Evolutionary conservation across 2,329 filamentous ascomycete species (phyloP), one percentile per base, ranked within the genome.

Genomic region (Botrytis deweyae): DNA sequence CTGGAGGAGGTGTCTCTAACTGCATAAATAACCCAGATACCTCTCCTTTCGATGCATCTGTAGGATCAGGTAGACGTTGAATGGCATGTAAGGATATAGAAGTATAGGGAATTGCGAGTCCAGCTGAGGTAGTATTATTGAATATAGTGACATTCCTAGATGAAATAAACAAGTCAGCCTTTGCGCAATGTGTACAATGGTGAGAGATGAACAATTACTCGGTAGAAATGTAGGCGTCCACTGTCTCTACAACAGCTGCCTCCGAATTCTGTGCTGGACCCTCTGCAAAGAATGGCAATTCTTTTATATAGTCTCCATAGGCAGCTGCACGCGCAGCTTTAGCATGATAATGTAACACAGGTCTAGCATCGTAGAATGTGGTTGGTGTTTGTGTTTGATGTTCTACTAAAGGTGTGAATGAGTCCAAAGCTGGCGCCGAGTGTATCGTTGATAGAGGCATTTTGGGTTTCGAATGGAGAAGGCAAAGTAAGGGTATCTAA

Each of bases 31-130:
- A 85, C 9, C 84, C 85, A 72, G 80, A 78, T 16, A 81, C 75
- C 73, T 86, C 84, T 69, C 82, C 84, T 65, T 82, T 80, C 33
- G 82, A 80, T 20, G 78, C 74, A 58, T 83, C 81, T 33, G 84
- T 82, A 42, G 83, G 80, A 63, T 83, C 81, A 52, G 78, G 75
- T n/a, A 82, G 75, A 73, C 89, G 88, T 82, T 93, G 91, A 78
- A 92, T 88, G 0, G 92, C 93, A 81, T 94, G 92, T 25, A 95
- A 89, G 36, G 90, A 90, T 80, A 95, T 92, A 75, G 88, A 85
- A 4, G 90, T 92, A 82, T 94, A 95, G 0, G 91, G 89, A 76
- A 95, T 92, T 59, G 89, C 86, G 63, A 93, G 83, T 76, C 92
- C 93, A 29, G 84, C 86, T 52, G 85, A 84, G 20, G 85, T 86